Evolutionary conservation across 2,329 filamentous ascomycete genomes (phyloP).

Genomic region (Clarireedia monteithiana): DNA sequence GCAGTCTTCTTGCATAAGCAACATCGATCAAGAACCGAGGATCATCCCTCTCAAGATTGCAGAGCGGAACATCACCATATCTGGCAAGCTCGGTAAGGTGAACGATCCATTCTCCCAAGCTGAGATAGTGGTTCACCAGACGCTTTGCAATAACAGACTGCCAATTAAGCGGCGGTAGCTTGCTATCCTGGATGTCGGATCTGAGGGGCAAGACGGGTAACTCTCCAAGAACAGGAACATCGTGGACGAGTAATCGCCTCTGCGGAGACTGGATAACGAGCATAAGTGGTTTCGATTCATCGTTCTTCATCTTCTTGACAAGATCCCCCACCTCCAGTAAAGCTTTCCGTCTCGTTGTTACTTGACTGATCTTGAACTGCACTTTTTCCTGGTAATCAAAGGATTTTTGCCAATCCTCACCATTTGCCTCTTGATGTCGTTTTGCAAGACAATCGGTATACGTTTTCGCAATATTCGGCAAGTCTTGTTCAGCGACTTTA

Average conservation of each 20-base stretch:
- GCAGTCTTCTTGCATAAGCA: conserved; percentile 81
- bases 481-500: conserved; percentile 67
- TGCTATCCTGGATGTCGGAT: conserved; percentile 76
- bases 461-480: conserved; percentile 85
- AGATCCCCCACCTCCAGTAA: conserved; percentile 81
- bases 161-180: conserved; percentile 88
- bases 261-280: conserved; percentile 89
- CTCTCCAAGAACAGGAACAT: conserved; percentile 75
- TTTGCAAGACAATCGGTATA: conserved; percentile 70
- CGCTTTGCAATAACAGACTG: conserved; percentile 81
- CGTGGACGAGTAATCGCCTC: conserved; percentile 70
- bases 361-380: conserved; percentile 77
- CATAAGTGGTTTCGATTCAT: conserved; percentile 72
- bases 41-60: conserved; percentile 91
- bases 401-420: conserved; percentile 67
- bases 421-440: conserved; percentile 57
- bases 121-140: conserved; percentile 82
- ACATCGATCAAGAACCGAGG: conserved; percentile 93
- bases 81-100: conserved; percentile 81
- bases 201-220: conserved; percentile 77
- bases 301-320: conserved; percentile 82
- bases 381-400: conserved; percentile 84
- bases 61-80: conserved; percentile 90
- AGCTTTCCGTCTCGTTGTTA: conserved; percentile 83
- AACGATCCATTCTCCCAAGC: conserved; percentile 84